phyloP scores from a whole-genome alignment of 192 early-diverging fungal genomes.

The Geosiphon pyriformis region DNA sequence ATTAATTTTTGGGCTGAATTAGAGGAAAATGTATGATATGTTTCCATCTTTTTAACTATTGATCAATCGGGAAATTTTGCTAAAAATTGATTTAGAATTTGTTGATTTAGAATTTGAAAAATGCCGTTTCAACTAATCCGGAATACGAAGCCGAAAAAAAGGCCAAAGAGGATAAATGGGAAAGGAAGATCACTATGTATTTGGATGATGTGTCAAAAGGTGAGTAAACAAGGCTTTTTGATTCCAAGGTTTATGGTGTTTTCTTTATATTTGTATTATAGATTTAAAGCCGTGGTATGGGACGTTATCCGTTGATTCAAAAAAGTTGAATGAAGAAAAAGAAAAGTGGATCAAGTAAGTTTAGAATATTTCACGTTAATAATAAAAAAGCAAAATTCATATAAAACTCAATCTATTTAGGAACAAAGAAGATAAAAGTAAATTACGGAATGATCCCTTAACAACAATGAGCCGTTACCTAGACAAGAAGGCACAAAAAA shows the following conservation, averaged over 20 bases:
- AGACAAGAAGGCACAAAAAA: constrained; percentile 26
- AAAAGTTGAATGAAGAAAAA: neutral
- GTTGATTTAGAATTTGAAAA: constrained; percentile 10
- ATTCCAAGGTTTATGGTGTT: neutral
- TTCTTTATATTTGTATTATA: neutral
- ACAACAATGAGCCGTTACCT: constrained; percentile 27
- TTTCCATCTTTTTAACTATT: no score
- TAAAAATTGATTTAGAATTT: neutral
- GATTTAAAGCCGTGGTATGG: constrained; percentile 14
- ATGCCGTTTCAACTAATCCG: constrained; percentile 34
- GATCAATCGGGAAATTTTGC: neutral
- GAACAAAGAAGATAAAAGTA: constrained; percentile 20
- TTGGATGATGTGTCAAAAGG: constrained; percentile 45
- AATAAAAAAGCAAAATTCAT: no score
- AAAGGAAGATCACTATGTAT: constrained; percentile 60
- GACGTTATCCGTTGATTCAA: neutral
- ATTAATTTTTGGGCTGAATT: constrained; percentile 57
- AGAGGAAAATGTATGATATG: constrained; percentile 44
- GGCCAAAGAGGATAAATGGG: constrained; percentile 48
- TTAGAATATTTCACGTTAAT: no score
- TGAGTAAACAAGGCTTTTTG: neutral
- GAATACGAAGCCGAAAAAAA: constrained; percentile 52
- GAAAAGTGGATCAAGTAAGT: constrained; percentile 22
- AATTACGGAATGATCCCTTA: constrained; percentile 40
- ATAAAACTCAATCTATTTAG: neutral